These are phyloP conservation scores for Claviceps fusiformis DNA, from an alignment of 2,329 filamentous ascomycete genomes.

Conservation along the genomic window DNA sequence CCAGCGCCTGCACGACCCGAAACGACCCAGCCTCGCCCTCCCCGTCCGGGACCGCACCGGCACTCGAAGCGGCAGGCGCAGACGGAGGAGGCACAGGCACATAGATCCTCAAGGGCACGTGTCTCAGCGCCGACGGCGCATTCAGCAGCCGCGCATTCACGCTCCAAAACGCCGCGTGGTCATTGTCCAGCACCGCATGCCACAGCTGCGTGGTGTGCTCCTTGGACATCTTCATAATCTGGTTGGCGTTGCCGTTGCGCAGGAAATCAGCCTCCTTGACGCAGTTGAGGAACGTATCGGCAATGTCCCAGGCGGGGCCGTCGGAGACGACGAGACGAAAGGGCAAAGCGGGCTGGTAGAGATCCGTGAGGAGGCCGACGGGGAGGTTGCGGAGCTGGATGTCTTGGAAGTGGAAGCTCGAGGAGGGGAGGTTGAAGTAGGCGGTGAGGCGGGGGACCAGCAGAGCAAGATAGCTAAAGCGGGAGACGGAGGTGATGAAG, in stretches of 20 bases:
- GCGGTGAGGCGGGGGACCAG: slow-evolving; percentile 39
- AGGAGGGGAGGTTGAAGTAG: slow-evolving; percentile 40
- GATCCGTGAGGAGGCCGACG: slow-evolving; percentile 40
- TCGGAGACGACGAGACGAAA: slow-evolving; percentile 42
- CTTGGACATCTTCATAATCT: slow-evolving; percentile 79
- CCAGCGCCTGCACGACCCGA: slow-evolving; percentile 62
- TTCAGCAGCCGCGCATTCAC: slow-evolving; percentile 69
- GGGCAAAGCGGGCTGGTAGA: slow-evolving; percentile 40
- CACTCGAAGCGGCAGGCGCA: no score
- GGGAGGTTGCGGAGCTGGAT: slow-evolving; percentile 39
- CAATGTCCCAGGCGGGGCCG: slow-evolving; percentile 44
- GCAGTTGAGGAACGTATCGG: slow-evolving; percentile 49
- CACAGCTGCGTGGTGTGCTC: slow-evolving; percentile 73
- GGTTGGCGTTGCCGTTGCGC: slow-evolving; percentile 74
- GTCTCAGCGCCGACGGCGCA: slow-evolving; percentile 57
- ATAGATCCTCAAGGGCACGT: slow-evolving; percentile 82
- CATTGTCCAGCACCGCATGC: slow-evolving; percentile 65
- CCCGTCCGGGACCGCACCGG: neutral
- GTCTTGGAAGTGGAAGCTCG: slow-evolving; percentile 45
- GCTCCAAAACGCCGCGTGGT: slow-evolving; percentile 57
- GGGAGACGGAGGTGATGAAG: slow-evolving; percentile 40
- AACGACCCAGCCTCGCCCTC: slow-evolving; percentile 36
- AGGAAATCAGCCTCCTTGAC: slow-evolving; percentile 72
- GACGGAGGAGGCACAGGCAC: slow-evolving; percentile 36
- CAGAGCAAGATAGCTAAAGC: slow-evolving; percentile 46